Base-by-base conservation (phyloP, 1,284 basidiomycete genomes). In the Naganishia sp. region DNA sequence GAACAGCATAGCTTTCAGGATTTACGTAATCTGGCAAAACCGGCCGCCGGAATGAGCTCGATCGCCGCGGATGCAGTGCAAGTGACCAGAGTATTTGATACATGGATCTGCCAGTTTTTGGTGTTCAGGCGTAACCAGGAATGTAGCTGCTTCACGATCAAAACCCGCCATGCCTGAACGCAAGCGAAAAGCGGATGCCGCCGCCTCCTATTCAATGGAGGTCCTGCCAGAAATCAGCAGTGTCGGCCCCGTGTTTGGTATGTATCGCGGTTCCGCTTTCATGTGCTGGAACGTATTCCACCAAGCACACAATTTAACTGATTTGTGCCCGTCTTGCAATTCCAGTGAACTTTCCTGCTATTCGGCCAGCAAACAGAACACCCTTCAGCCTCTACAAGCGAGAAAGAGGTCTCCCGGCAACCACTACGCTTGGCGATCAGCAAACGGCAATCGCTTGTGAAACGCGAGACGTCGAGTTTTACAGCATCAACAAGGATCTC, bases 331-430 rank as follows among this genome's bases (percentile, higher is more conserved):
- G 28, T 28, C 28, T 28, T 28, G 2, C 28, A 28, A 28, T 28
- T 28, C 28, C 28, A 93, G 90, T 86, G 66, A 88, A 86, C 76
- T 92, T 90, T 76, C 90, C 90, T 39, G 85, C 87, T 6, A 74
- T 91, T 42, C 78, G 83, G 49, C 85, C 89, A 15, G 83, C 87
- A 6, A 76, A 81, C 67, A 81, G 82, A 9, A 90, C 85, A 2
- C 74, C 86, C 1, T 92, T 91, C 78, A 81, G 83, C 65, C 84
- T 87, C 71, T 92, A 89, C 77, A 79, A 81, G 35, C 78, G 76
- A 66, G 76, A 80, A 31, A 76, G 81, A n/a, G 17, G 5, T 18
- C 32, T 39, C 15, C 25, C 21, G 15, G 15, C 32, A 28, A 69
- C 66, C 32, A 70, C 78, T 32, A 76, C 78, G 54, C 86, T 81